phyloP scores from a whole-genome alignment of 2,329 filamentous ascomycete species.

The Corinectria fuckeliana region DNA sequence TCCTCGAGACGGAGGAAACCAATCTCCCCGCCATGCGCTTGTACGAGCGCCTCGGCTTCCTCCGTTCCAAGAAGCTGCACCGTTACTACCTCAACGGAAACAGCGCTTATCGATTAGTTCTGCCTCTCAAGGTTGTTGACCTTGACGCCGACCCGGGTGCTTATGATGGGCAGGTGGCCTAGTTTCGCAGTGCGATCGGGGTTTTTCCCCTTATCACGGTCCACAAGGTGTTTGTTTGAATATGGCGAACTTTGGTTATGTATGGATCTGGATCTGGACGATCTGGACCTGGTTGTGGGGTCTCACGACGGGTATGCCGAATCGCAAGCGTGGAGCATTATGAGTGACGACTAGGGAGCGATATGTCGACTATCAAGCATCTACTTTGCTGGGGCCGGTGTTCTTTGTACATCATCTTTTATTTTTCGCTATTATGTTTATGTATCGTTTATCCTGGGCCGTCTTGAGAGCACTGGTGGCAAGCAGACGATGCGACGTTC shows the following conservation, averaged over 20 bases:
- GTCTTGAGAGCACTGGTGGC: no score
- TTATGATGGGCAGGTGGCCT: slow-evolving; percentile 41
- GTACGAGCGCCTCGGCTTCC: slow-evolving; percentile 90
- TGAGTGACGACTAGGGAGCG: slow-evolving; percentile 5
- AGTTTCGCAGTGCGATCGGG: background rate
- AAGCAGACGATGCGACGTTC: background rate
- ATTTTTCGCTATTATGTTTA: background rate
- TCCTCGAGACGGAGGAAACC: slow-evolving; percentile 93
- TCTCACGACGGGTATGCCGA: background rate
- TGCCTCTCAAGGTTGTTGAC: slow-evolving; percentile 71
- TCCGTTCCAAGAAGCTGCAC: slow-evolving; percentile 90
- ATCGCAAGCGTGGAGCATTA: slow-evolving; percentile 7
- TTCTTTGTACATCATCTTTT: background rate
- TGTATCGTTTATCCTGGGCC: background rate
- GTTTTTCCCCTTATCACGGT: background rate
- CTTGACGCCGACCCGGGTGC: slow-evolving; percentile 47
- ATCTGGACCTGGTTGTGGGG: background rate
- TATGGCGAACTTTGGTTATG: background rate
- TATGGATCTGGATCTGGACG: no score
- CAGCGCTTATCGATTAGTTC: slow-evolving; percentile 86
- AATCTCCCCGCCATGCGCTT: slow-evolving; percentile 89
- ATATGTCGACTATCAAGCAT: background rate
- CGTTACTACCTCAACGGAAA: slow-evolving; percentile 97
- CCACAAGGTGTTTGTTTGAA: background rate
- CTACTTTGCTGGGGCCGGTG: slow-evolving; percentile 1